A percentile compares a stretch with the other conserved stretches of the same genome.
These are phyloP conservation scores for Ophiostoma novo-ulmi DNA, from an alignment of 2,329 filamentous ascomycete species.

Conservation along the genomic window DNA sequence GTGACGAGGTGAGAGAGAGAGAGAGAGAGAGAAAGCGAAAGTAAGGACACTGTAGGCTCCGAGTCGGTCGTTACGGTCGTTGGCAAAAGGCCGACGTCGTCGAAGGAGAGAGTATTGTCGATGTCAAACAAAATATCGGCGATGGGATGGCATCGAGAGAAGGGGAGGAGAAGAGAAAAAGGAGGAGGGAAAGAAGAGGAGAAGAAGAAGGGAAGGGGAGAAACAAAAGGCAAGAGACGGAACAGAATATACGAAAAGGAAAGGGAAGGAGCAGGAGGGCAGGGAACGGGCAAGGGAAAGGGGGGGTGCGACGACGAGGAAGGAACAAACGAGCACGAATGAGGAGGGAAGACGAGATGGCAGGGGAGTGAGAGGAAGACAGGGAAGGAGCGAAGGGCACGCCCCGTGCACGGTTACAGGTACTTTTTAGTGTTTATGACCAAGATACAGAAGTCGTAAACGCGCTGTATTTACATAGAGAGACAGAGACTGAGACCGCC, in stretches of 20 bases:
- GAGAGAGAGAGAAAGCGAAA: constrained; percentile 16
- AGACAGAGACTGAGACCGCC: neutral
- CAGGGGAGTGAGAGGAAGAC: neutral
- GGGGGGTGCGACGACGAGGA: constrained; percentile 6
- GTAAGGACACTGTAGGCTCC: constrained; percentile 28
- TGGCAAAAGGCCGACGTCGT: constrained; percentile 29
- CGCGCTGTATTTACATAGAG: neutral
- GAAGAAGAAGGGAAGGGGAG: neutral
- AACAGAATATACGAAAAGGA: neutral
- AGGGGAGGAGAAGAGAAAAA: neutral
- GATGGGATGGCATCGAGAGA: constrained; percentile 26
- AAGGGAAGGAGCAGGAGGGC: neutral
- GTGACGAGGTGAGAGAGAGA: constrained; percentile 17
- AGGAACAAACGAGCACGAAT: constrained; percentile 13
- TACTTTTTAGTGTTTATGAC: neutral
- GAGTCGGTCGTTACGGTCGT: constrained; percentile 31
- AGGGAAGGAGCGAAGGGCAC: neutral
- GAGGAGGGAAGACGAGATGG: neutral
- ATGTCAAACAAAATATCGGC: constrained; percentile 30
- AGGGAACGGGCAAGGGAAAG: constrained; percentile 18
- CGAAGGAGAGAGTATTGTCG: constrained; percentile 29
- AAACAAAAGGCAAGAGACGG: constrained; percentile 16
- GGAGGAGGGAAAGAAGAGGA: constrained; percentile 7
- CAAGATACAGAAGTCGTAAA: neutral
- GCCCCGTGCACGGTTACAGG: constrained; percentile 16